Evolutionary conservation across 306 rosid genomes (phyloP), one percentile per base, ranked within the genome.

Genomic region (Begonia loranthoides): DNA sequence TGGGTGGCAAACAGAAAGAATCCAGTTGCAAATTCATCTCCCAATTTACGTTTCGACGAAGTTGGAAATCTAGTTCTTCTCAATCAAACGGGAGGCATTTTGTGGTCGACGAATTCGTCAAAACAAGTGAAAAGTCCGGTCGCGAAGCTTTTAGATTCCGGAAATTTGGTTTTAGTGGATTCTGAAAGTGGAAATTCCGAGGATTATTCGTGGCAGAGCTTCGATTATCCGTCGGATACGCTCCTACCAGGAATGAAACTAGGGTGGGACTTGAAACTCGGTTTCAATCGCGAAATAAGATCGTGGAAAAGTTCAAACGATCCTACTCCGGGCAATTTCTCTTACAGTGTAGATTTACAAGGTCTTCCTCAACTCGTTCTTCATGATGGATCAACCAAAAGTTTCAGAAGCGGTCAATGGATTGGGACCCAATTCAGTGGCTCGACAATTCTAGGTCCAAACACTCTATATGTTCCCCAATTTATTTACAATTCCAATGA

Each of bases 1-100:
- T 73, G 83, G 83, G 79, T 77, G 17, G 83, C 83, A 57, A 73
- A 73, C 58, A 66, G 67, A 67, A 67, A 70, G 13, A 63, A 43
- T 15, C 79, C 83, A 17, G 50, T 69, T 6, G 40, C 15, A 22
- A n/a, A 51, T 47, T 39, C 63, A 34, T 40, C 41, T 50, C 69
- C 67, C 9, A 43, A 41, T 33, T 62, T 77, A 49, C 51, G 45
- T 39, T 60, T 77, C 52, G 64, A 17, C 16, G 13, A 61, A 12
- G 68, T 66, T 41, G 79, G 79, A 50, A 66, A 54, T 6, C 76
- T 77, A 9, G 24, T 66, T 12, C 66, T 77, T 57, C 45, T 62
- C 15, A 66, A 66, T 48, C 49, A 56, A 54, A 59, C 50, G 16
- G 60, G 54, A 36, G 38, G 11, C 17, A 10, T 28, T n/a, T 5